Evolutionary conservation across 768 basidiomycete species (phyloP).

Genomic region (Trametes sanguinea): DNA sequence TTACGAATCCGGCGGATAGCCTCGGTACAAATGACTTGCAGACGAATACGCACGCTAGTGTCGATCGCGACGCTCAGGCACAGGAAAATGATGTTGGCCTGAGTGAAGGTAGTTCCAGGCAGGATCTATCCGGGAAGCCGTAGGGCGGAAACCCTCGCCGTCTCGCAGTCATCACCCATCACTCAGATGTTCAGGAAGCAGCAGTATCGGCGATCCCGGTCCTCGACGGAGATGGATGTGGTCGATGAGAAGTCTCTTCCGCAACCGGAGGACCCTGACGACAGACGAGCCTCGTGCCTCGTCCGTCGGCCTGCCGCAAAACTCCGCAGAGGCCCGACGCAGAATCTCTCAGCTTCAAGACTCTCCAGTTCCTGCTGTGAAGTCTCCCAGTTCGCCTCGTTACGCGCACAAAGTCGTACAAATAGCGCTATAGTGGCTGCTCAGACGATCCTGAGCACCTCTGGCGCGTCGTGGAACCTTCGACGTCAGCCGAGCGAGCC

Average conservation of each 20-base stretch:
- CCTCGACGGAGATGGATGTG: background rate
- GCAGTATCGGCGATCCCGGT: background rate
- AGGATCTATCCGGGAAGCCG: too few relatives aligned
- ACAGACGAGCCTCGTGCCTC: background rate
- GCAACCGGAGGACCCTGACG: background rate
- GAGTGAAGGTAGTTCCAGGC: too few relatives aligned
- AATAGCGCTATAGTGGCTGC: constrained; percentile 23
- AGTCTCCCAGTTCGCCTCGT: constrained; percentile 3
- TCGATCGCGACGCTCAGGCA: too few relatives aligned
- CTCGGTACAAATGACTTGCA: background rate
- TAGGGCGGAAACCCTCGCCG: background rate
- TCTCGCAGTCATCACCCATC: constrained; percentile 4
- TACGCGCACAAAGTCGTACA: background rate
- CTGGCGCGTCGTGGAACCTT: constrained; percentile 51
- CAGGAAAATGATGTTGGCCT: too few relatives aligned
- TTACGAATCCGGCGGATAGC: background rate
- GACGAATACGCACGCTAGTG: too few relatives aligned
- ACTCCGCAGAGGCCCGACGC: background rate
- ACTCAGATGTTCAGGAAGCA: constrained; percentile 8
- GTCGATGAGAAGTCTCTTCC: background rate
- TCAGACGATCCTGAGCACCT: constrained; percentile 54
- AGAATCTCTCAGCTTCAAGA: background rate
- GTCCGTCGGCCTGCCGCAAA: background rate
- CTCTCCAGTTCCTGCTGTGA: constrained; percentile 4
- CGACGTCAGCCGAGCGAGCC: constrained; percentile 21